Evolutionary conservation across 140 eudicot genomes (phyloP).

Genomic region (Stevia rebaudiana): DNA sequence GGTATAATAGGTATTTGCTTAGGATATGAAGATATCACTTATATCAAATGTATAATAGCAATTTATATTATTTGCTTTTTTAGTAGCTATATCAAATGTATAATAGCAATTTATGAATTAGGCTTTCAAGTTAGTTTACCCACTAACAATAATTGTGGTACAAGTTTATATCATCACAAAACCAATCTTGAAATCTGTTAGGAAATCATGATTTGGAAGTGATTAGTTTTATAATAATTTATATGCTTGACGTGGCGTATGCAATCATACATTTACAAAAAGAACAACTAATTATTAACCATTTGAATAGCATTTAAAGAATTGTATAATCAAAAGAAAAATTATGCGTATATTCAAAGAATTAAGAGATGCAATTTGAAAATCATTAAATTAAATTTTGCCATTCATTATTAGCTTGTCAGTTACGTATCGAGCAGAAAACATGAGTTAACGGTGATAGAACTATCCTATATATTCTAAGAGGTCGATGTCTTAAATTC

Average conservation of each 20-base stretch:
- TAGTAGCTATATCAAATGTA: no score
- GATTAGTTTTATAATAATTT: neutral
- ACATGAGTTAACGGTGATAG: no score
- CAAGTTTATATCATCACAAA: neutral
- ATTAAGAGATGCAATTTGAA: no score
- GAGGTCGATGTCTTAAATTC: no score
- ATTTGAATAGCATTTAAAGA: neutral
- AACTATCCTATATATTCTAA: no score
- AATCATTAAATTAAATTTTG: no score
- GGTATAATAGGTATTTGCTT: no score
- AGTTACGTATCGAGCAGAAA: no score
- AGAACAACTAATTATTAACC: conserved; percentile 3
- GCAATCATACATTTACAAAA: conserved; percentile 7
- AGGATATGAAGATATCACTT: no score
- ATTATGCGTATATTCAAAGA: no score
- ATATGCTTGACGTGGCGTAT: conserved; percentile 15
- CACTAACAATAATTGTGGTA: neutral
- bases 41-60: neutral
- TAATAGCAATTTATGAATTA: neutral
- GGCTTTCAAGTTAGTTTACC: conserved; percentile 18
- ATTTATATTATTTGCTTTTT: no score
- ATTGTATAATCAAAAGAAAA: neutral
- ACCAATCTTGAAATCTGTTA: neutral
- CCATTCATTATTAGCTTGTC: no score
- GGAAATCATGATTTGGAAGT: neutral